Evolutionary conservation across 805 yeast genomes (phyloP), one percentile per base, ranked within the genome.

Genomic region (Jamesozyma lodderae): DNA sequence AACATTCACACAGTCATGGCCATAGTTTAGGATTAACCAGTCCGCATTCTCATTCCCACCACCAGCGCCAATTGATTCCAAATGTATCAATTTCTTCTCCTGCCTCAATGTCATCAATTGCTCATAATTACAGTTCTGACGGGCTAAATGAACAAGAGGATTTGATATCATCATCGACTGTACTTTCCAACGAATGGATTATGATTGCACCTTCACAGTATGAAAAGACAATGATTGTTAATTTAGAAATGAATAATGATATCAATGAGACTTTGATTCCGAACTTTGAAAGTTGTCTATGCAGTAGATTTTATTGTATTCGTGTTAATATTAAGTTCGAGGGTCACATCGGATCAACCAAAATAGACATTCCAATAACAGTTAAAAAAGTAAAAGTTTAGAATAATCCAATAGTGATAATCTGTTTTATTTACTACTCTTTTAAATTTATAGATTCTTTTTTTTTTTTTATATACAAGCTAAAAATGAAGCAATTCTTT

Each of bases 211-310:
- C 67, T 25, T 41, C 46, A 31, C 57, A 39, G 31, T 62, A 58
- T 49, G 47, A 57, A 40, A 46, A 53, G 22, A 45, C 44, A 10
- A 29, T 76, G 3, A 52, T 52, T 2, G 49, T 75, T 3, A 72
- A 73, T 15, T 47, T 77, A 37, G 57, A 61, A 24, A 55, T 69
- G 16, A 46, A 57, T 23, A 18, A 68, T 33, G 69, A 70, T 38
- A 63, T 70, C 27, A 60, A 59, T 34, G 67, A 72, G 34, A 75
- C 77, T 1, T 53, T 80, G 38, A 53, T 75, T 14, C 86, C 86
- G 1, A 69, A 69, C 38, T 79, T 79, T 54, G 83, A 79, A 47
- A 70, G 69, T 35, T 80, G 86, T 55, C 57, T 74, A 39, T 63
- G 77, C n/a, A 70, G 79, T 4, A 66, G 86, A 51, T 55, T 70